Evolutionary conservation across 768 basidiomycete species (phyloP).

Genomic region (Phaeotremella skinneri): DNA sequence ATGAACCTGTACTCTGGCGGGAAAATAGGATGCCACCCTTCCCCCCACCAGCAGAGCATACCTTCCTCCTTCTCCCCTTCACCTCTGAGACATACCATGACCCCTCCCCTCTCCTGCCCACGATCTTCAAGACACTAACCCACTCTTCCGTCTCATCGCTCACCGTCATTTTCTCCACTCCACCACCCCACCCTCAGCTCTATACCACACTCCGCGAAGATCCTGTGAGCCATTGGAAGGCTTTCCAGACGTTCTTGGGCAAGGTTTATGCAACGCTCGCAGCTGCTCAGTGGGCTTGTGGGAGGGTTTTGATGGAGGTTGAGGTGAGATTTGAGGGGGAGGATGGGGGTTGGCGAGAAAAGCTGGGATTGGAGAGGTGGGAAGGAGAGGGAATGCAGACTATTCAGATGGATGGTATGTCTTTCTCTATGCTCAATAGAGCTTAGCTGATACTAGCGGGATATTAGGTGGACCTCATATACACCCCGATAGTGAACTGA

Average conservation of each 20-base stretch:
- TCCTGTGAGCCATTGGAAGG: conserved; percentile 58
- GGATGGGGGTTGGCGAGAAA: conserved; percentile 53
- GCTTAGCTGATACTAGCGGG: too few species aligned
- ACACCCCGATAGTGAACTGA: too few species aligned
- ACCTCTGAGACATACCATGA: conserved; percentile 14
- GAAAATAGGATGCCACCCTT: not conserved
- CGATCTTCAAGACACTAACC: conserved; percentile 11
- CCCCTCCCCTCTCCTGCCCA: conserved; percentile 21
- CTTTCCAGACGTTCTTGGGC: conserved; percentile 72
- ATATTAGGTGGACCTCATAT: too few species aligned
- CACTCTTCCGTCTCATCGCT: conserved; percentile 12
- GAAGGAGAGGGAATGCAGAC: conserved; percentile 28
- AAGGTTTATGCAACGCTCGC: conserved; percentile 70
- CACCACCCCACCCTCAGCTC: conserved; percentile 17
- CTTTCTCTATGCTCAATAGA: conserved; percentile 2
- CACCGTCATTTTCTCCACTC: conserved; percentile 19
- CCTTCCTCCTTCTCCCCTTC: conserved; percentile 37
- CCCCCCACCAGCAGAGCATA: conserved; percentile 8
- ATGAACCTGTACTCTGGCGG: too few species aligned
- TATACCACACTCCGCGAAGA: conserved; percentile 17
- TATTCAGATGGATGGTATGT: conserved; percentile 55
- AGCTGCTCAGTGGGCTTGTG: conserved; percentile 66
- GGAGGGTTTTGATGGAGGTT: conserved; percentile 70
- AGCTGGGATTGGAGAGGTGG: conserved; percentile 49
- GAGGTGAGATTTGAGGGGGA: conserved; percentile 69